phyloP scores from a whole-genome alignment of 148 eudicot species.

The Euryodendron excelsum region DNA sequence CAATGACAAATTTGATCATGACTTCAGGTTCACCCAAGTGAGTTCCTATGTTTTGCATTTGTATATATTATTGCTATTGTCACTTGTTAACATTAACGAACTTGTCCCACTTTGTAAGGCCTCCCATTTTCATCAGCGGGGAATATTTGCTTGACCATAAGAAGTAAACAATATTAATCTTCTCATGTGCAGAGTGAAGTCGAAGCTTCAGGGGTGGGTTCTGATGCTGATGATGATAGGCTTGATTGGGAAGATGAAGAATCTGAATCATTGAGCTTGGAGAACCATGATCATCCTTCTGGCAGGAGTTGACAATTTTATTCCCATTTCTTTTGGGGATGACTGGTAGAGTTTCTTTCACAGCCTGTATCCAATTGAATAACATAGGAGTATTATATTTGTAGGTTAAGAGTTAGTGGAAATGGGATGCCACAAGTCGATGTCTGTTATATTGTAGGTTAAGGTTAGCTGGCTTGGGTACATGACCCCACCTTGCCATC shows the following conservation, averaged over 20 bases:
- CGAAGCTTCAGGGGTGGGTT: slow-evolving; percentile 28
- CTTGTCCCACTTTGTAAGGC: neutral
- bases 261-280: slow-evolving; percentile 20
- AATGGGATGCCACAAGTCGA: neutral
- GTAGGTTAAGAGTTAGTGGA: neutral
- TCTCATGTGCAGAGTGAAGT: slow-evolving; percentile 45
- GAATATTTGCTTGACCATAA: neutral
- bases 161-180: neutral
- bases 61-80: neutral
- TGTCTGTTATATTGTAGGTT: neutral
- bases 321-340: neutral
- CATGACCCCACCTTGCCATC: neutral
- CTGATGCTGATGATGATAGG: slow-evolving; percentile 37
- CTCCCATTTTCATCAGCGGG: neutral
- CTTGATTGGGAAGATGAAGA: slow-evolving; percentile 35
- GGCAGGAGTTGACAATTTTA: slow-evolving; percentile 3
- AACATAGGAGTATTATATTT: neutral
- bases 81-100: neutral
- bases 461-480: neutral
- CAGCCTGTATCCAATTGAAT: neutral
- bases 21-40: slow-evolving; percentile 40
- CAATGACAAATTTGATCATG: slow-evolving; percentile 26
- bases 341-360: slow-evolving; percentile 11
- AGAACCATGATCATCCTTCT: slow-evolving; percentile 22
- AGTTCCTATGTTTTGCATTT: slow-evolving; percentile 17